Percentiles rank a stretch among this genome's conserved stretches.
These are phyloP conservation scores for Trichosporon sp. DNA, from an alignment of 1,284 basidiomycete genomes.

Conservation along the genomic window DNA sequence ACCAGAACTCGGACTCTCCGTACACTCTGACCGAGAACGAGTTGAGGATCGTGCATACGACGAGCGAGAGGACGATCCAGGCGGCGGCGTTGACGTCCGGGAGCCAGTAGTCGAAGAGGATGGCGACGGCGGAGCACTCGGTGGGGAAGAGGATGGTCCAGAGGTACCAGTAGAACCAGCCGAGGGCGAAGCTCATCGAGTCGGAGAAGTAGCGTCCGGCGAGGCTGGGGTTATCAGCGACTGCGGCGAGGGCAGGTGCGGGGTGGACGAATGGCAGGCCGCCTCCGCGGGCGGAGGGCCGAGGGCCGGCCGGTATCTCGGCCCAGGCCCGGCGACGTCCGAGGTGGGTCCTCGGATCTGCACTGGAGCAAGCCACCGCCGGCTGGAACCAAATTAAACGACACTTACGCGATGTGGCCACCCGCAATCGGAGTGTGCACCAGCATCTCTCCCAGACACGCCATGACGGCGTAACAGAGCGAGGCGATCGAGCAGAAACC, in stretches of 20 bases:
- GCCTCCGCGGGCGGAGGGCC: not conserved
- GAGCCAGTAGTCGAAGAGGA: slow-evolving; percentile 72
- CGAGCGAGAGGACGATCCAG: slow-evolving; percentile 67
- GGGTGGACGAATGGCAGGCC: not conserved
- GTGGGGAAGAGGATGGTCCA: slow-evolving; percentile 65
- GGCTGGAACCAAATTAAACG: not conserved
- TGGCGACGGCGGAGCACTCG: slow-evolving; percentile 69
- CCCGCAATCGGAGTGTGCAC: slow-evolving; percentile 54
- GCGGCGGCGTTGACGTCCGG: slow-evolving; percentile 60
- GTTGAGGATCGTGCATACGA: slow-evolving; percentile 58
- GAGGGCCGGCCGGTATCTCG: too few species aligned
- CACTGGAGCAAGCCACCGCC: not conserved
- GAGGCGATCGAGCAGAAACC: slow-evolving; percentile 37
- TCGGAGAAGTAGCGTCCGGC: slow-evolving; percentile 57
- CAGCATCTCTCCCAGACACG: slow-evolving; percentile 53
- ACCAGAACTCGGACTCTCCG: slow-evolving; percentile 47
- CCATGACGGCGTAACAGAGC: slow-evolving; percentile 49
- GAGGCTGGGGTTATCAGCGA: slow-evolving; percentile 51
- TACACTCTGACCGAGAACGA: slow-evolving; percentile 58
- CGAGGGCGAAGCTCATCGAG: slow-evolving; percentile 73
- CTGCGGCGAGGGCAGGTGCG: not conserved
- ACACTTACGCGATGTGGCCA: slow-evolving; percentile 62
- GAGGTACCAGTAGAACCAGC: slow-evolving; percentile 79
- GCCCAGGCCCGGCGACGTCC: not conserved
- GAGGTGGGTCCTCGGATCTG: not conserved